Base-by-base conservation (phyloP, 176 grass and related monocot species). In the Carex parvula region DNA sequence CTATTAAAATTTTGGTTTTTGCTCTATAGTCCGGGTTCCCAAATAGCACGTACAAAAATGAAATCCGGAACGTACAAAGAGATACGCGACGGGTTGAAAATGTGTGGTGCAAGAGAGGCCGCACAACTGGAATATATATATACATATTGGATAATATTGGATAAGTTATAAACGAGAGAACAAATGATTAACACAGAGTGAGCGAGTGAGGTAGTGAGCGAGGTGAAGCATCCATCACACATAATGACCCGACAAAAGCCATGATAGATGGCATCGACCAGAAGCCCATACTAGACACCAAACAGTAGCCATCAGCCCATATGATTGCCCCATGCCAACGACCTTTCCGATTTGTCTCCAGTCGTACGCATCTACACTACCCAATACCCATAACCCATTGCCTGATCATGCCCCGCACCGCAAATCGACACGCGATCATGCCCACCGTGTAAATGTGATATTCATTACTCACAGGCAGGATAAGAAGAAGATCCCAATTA, bases 241-340 rank as follows among this genome's bases (percentile, higher is more conserved):
- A 81, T 81, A 42, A 81, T 81, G n/a, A 61, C 0, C 58, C 79
- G 79, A 81, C 79, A 81, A 81, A 24, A 46, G 56, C 33, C 17
- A 62, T 81, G 48, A 61, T 81, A 18, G 52, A 33, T 48, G 12
- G 75, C 44, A 66, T 33, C 64, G 48, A 64, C 58, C 52, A 62
- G 30, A 63, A 41, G 35, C 14, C 24, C 78, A 44, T 39, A 35
- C 4, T 39, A 39, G 37, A 39, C 52, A 56, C 12, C 18, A 69
- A 71, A 84, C 60, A 70, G 82, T 72, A 56, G 41, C 82, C 52
- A 84, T 84, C 44, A 84, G 24, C 82, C 59, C 63, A 24, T 72
- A 72, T 84, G 82, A 84, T 84, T 84, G 64, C 82, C 58, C 30
- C 64, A 64, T 70, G 62, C 16, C 17, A 84, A 84, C 82, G 60